A percentile compares a stretch with the other conserved stretches of the same genome.
Evolutionary conservation across 306 rosid species (phyloP).

Genomic region (Glycine latifolia): DNA sequence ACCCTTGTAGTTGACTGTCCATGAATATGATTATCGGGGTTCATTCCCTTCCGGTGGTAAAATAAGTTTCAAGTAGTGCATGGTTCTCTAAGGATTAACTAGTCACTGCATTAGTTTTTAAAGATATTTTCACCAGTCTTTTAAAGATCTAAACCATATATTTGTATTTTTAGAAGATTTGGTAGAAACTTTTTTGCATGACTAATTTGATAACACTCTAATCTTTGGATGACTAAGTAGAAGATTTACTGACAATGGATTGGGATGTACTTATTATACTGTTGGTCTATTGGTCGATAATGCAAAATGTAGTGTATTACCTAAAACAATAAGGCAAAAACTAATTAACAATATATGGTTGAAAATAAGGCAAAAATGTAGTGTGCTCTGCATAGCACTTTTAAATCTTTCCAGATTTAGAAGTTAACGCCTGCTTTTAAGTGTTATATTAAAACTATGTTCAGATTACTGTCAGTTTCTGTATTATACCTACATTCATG

Average conservation of each 20-base stretch:
- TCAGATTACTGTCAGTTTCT: too few relatives aligned
- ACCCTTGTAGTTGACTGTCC: not conserved
- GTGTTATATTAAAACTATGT: too few relatives aligned
- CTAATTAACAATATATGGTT: not conserved
- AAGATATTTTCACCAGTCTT: not conserved
- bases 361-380: slow-evolving; percentile 1
- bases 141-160: not conserved
- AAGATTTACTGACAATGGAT: slow-evolving; percentile 1
- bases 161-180: slow-evolving; percentile 3
- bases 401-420: too few relatives aligned
- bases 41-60: not conserved
- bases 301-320: slow-evolving; percentile 29
- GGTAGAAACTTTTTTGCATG: not conserved
- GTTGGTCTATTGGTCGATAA: not conserved
- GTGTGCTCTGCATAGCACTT: not conserved
- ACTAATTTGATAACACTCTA: too few relatives aligned
- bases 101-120: not conserved
- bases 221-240: not conserved
- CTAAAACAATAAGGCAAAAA: slow-evolving; percentile 25
- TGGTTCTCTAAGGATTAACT: not conserved
- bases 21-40: not conserved
- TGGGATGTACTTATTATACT: not conserved
- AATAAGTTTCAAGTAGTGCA: not conserved
- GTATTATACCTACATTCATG: too few relatives aligned
- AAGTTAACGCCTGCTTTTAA: too few relatives aligned